Evolutionary conservation across 1,139 yeast genomes (phyloP).

Genomic region (Diutina catenulata): DNA sequence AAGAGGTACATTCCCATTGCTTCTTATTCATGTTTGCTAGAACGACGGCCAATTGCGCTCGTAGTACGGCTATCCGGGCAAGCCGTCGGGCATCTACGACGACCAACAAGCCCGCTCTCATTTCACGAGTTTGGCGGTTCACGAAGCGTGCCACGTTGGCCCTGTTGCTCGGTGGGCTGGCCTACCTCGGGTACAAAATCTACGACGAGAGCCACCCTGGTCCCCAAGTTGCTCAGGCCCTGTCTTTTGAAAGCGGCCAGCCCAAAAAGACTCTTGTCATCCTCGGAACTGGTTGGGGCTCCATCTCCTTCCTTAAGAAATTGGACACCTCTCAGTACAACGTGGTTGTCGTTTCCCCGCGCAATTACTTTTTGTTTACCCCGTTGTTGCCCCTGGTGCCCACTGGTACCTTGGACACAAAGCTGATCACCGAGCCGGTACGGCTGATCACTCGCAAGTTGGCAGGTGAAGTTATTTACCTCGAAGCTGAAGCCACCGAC

Average conservation of each 20-base stretch:
- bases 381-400: slow-evolving; percentile 91
- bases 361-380: slow-evolving; percentile 90
- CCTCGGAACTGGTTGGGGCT: slow-evolving; percentile 94
- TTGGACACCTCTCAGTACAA: slow-evolving; percentile 80
- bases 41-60: too few relatives aligned
- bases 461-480: slow-evolving; percentile 70
- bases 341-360: slow-evolving; percentile 82
- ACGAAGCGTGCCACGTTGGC: background rate
- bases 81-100: too few relatives aligned
- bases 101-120: background rate
- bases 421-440: slow-evolving; percentile 83
- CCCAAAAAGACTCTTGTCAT: slow-evolving; percentile 82
- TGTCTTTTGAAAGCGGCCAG: slow-evolving; percentile 53
- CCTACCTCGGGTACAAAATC: slow-evolving; percentile 42
- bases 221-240: slow-evolving; percentile 35
- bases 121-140: slow-evolving; percentile 1
- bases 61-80: too few relatives aligned
- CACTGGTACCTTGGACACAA: slow-evolving; percentile 83
- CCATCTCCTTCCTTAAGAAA: slow-evolving; percentile 69
- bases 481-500: slow-evolving; percentile 85
- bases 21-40: too few relatives aligned
- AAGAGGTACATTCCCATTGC: too few relatives aligned
- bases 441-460: slow-evolving; percentile 50
- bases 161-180: slow-evolving; percentile 22
- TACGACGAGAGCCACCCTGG: slow-evolving; percentile 54